Percentiles rank a stretch among this genome's conserved stretches.
Conservation (phyloP, 306 rosid species). For the Sindora glabra region DNA sequence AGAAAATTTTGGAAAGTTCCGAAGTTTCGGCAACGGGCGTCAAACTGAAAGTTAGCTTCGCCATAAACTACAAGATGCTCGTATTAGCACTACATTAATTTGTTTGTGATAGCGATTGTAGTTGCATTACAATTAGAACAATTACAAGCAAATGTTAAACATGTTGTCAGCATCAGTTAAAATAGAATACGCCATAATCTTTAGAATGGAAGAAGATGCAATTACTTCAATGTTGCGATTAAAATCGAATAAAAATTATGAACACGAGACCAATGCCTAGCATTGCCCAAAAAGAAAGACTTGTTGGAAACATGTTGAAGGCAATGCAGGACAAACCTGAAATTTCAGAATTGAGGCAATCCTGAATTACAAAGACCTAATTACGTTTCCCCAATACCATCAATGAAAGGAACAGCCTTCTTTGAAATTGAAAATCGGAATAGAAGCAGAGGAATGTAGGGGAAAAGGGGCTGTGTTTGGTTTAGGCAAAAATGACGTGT, state of each 20-base stretch:
- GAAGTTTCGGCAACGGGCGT: too few species aligned
- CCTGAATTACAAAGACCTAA: conserved; percentile 12
- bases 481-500: conserved; percentile 30
- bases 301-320: neutral
- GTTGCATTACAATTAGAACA: too few species aligned
- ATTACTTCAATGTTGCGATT: too few species aligned
- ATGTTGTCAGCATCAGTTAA: too few species aligned
- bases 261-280: conserved; percentile 5
- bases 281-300: neutral
- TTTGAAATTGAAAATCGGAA: conserved; percentile 11
- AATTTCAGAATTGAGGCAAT: conserved; percentile 13
- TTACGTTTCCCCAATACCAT: neutral
- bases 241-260: neutral
- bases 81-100: too few species aligned
- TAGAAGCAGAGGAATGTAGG: conserved; percentile 5
- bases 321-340: conserved; percentile 34
- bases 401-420: conserved; percentile 4
- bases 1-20: too few species aligned
- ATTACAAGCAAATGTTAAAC: too few species aligned
- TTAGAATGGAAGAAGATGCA: too few species aligned
- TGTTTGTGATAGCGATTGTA: too few species aligned
- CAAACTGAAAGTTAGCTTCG: too few species aligned
- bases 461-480: conserved; percentile 2
- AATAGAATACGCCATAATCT: too few species aligned
- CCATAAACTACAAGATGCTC: neutral